These are phyloP conservation scores for Bisporella sp. DNA, from an alignment of 2,329 filamentous ascomycete genomes.

Conservation along the genomic window DNA sequence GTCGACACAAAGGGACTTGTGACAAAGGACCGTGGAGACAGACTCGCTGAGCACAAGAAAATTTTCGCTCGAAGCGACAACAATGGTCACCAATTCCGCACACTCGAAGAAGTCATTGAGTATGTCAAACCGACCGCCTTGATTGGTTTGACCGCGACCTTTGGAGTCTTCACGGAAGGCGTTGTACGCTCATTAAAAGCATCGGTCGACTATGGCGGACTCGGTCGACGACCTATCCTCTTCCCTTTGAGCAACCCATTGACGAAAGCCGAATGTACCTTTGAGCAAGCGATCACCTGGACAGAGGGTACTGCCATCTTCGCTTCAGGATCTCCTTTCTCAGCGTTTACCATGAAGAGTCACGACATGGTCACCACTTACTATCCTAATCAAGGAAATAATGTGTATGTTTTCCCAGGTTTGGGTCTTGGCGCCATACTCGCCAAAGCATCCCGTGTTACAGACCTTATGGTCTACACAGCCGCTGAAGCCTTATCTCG, in stretches of 20 bases:
- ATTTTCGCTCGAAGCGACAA: slow-evolving; percentile 62
- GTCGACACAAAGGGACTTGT: slow-evolving; percentile 97
- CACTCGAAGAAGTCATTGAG: slow-evolving; percentile 84
- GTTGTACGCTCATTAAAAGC: slow-evolving; percentile 67
- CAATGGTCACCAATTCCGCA: slow-evolving; percentile 63
- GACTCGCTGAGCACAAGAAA: slow-evolving; percentile 83
- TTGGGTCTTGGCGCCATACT: slow-evolving; percentile 91
- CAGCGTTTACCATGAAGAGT: slow-evolving; percentile 58
- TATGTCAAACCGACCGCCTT: slow-evolving; percentile 93
- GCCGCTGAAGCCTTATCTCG: slow-evolving; percentile 76
- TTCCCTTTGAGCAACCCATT: slow-evolving; percentile 96
- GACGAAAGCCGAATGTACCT: slow-evolving; percentile 95
- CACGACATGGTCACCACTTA: slow-evolving; percentile 57
- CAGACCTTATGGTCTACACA: slow-evolving; percentile 95
- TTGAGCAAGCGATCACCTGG: slow-evolving; percentile 85
- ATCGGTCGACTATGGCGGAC: slow-evolving; percentile 53
- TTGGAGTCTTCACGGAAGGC: slow-evolving; percentile 86
- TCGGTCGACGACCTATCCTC: slow-evolving; percentile 77
- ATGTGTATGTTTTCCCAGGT: slow-evolving; percentile 91
- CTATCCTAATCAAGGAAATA: slow-evolving; percentile 79
- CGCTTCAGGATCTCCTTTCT: slow-evolving; percentile 91
- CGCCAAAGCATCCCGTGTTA: slow-evolving; percentile 78
- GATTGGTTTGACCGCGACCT: slow-evolving; percentile 89
- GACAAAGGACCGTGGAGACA: slow-evolving; percentile 86
- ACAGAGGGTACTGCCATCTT: slow-evolving; percentile 91